Evolutionary conservation across 345 rosid genomes (phyloP), one percentile per base, ranked within the genome.

Genomic region (Firmiana major): DNA sequence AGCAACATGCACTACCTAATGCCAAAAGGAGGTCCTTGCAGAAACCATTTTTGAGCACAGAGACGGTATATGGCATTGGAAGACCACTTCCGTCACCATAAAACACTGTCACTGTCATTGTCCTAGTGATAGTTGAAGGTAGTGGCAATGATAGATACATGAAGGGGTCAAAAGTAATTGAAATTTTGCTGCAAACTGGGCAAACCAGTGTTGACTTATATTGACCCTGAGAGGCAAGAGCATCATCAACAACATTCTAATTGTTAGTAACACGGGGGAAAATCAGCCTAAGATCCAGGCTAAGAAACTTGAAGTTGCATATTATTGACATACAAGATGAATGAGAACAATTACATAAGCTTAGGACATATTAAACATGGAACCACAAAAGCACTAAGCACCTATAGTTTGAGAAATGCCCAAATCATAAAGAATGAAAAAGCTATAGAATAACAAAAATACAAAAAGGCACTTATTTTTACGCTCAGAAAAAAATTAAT

Each of bases 131-230:
- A 76, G 85, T 90, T 74, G 98, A 90, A 75, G 97, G 98, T 60
- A 95, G 83, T n/a, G 98, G 98, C 89, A 95, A 76, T 19, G 98
- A 86, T 75, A 95, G 85, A 82, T 93, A 92, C 99, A 95, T 95
- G 80, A 95, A 93, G 57, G 99, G 99, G 77, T 95, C 99, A 79
- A 92, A 95, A 38, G 98, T 95, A 81, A 93, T 83, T 48, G 99
- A 95, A 76, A 91, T 85, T 82, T 95, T 92, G 79, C 89, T 81
- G 83, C 99, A 95, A 75, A 75, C 83, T 77, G 98, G 98, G 79
- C 99, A 95, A 66, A 90, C 97, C 70, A 95, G 82, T 13, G 99
- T 95, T 11, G 99, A 95, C 84, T 93, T 95, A 77, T 95, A 95
- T 86, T 95, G 99, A 66, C 99, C 98, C 99, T 95, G 94, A 78